These are phyloP conservation scores for Kodamaea sp. DNA, from an alignment of 1,139 yeast genomes.

Conservation along the genomic window DNA sequence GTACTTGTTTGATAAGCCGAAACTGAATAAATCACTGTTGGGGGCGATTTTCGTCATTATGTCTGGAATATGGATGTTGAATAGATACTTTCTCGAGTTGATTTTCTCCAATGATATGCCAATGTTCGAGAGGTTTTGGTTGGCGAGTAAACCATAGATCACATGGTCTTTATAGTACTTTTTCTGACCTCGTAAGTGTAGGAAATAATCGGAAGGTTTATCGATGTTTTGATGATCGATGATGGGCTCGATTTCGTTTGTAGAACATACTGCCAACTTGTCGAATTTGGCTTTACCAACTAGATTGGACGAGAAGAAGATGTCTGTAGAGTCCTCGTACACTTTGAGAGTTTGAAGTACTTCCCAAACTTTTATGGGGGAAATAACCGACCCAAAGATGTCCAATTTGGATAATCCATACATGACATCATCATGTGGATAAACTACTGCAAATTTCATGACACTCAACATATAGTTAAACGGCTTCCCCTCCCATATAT, in stretches of 20 bases:
- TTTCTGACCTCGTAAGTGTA: slow-evolving; percentile 24
- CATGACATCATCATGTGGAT: slow-evolving; percentile 32
- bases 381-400: slow-evolving; percentile 12
- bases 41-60: slow-evolving; percentile 33
- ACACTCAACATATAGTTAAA: slow-evolving; percentile 24
- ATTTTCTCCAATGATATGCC: slow-evolving; percentile 35
- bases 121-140: slow-evolving; percentile 6
- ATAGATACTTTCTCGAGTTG: slow-evolving; percentile 26
- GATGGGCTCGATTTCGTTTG: slow-evolving; percentile 16
- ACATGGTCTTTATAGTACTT: slow-evolving; percentile 27
- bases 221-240: slow-evolving; percentile 4
- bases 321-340: slow-evolving; percentile 29
- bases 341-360: slow-evolving; percentile 28
- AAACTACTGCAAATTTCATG: slow-evolving; percentile 29
- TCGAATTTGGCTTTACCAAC: slow-evolving; percentile 21
- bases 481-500: slow-evolving; percentile 34
- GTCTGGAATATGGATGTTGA: slow-evolving; percentile 48
- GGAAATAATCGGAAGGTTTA: slow-evolving; percentile 21
- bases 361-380: slow-evolving; percentile 18
- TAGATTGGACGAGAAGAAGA: slow-evolving; percentile 28
- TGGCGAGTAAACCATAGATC: slow-evolving; percentile 27
- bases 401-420: slow-evolving; percentile 14
- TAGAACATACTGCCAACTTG: slow-evolving; percentile 19
- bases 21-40: slow-evolving; percentile 19
- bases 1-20: slow-evolving; percentile 12